Evolutionary conservation across 345 rosid genomes (phyloP).

Genomic region (Pugionium dolabratum): DNA sequence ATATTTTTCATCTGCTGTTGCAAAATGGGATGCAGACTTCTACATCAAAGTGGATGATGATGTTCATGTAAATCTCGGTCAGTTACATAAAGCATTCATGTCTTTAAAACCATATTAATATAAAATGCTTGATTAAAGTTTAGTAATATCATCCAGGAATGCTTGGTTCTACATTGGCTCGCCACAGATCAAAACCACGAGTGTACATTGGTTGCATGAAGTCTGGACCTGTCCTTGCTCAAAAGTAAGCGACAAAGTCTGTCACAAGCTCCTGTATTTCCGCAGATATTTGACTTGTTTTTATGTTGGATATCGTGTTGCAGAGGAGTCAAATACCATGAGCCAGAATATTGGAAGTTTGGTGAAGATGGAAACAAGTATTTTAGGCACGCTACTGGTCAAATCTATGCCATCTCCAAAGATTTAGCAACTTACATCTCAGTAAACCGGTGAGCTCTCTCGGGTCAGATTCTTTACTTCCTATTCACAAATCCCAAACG

Average conservation of each 20-base stretch:
- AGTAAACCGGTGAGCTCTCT: conserved; percentile 53
- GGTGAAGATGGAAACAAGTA: conserved; percentile 94
- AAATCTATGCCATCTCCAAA: conserved; percentile 81
- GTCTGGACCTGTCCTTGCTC: conserved; percentile 84
- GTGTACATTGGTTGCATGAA: conserved; percentile 96
- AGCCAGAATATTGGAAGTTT: conserved; percentile 90
- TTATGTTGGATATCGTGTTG: background rate
- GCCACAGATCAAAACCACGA: conserved; percentile 59
- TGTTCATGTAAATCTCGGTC: conserved; percentile 93
- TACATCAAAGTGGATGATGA: conserved; percentile 88
- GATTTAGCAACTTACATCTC: conserved; percentile 91
- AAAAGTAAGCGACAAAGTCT: conserved; percentile 53
- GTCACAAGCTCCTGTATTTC: conserved; percentile 15
- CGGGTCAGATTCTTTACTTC: conserved; percentile 4
- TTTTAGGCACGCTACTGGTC: conserved; percentile 93
- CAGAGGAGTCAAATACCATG: conserved; percentile 85
- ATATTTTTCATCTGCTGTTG: conserved; percentile 75
- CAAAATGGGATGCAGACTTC: conserved; percentile 89
- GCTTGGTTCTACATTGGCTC: conserved; percentile 57
- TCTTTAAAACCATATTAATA: background rate
- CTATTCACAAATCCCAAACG: background rate
- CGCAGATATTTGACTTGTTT: background rate
- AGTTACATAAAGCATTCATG: conserved; percentile 41
- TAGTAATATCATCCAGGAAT: conserved; percentile 49
- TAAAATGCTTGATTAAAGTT: conserved; percentile 2